Base-by-base conservation (phyloP, 805 yeast genomes). In the Saturnispora zaruensis region DNA sequence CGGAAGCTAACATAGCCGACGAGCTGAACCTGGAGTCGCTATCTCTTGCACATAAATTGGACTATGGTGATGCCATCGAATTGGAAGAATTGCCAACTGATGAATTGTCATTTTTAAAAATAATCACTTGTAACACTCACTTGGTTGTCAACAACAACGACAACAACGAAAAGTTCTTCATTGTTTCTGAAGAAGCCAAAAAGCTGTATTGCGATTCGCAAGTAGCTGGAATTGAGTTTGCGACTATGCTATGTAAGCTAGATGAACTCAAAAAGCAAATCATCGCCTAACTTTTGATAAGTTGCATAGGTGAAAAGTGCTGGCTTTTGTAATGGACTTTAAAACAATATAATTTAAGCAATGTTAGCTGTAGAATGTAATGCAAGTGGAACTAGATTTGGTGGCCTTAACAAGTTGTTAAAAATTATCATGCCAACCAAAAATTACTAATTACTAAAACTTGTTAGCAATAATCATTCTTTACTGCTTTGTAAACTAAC, bases 71-170 rank as follows among this genome's bases (percentile, higher is more conserved):
- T 26, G 54, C 61, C 43, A 37, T 52, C n/a, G 51, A 57, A 8
- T 48, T 68, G 1, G 53, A 55, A 0, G 44, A 50, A 13, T 16
- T 65, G 4, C 57, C 66, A 4, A 38, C 32, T 2, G 57, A 59
- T 33, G 79, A 75, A 52, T 44, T 66, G 3, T 61, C 63, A n/a
- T 55, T 74, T 5, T 54, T 72, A 7, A 60, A 64, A 52, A 57
- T 66, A 51, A 59, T 70, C 3, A 62, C 72, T 0, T 41, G 66
- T 30, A 72, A 65, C 55, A 75, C 72, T 41, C 67, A 58, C 40
- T 41, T 73, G 13, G n/a, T 40, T 52, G 23, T 45, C 2, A 18
- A 21, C 7, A 40, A 33, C 9, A 34, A 33, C 6, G 28, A 26
- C 6, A 28, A 33, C 16, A 36, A 36, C 9, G 40, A 36, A 36